Percentiles rank a stretch among this genome's conserved stretches.
Conservation (phyloP, 768 basidiomycete genomes). For the Trametes punicea region DNA sequence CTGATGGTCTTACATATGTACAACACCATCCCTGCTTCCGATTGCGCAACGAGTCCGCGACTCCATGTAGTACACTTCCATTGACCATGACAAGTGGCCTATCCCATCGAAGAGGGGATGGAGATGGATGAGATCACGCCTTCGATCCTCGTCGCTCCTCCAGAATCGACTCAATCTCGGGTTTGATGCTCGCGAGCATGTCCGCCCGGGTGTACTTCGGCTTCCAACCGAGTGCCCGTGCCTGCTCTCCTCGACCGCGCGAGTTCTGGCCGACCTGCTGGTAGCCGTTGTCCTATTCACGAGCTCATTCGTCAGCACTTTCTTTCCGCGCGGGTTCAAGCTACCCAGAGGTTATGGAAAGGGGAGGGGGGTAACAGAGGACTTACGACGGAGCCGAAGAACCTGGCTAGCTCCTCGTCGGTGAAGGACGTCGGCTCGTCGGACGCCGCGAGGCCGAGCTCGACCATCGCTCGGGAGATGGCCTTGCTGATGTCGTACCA, state of each 20-base stretch:
- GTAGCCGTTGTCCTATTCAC: conserved; percentile 4
- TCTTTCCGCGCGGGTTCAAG: not conserved
- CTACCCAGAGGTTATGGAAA: too few species aligned
- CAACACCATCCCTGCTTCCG: too few species aligned
- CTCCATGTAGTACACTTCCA: too few species aligned
- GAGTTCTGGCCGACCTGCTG: conserved; percentile 26
- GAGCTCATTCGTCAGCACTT: not conserved
- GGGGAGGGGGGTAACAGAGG: not conserved
- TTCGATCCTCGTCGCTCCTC: not conserved
- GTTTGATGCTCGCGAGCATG: conserved; percentile 17
- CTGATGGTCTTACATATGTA: too few species aligned
- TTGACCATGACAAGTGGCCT: too few species aligned
- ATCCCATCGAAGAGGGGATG: too few species aligned
- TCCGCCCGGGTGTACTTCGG: conserved; percentile 9
- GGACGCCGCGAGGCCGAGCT: conserved; percentile 26
- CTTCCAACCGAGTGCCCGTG: conserved; percentile 24
- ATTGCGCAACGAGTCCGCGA: too few species aligned
- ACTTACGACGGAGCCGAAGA: conserved; percentile 28
- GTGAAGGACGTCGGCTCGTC: conserved; percentile 41
- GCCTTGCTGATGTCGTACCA: conserved; percentile 32
- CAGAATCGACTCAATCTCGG: conserved; percentile 10
- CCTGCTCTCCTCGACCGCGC: conserved; percentile 28
- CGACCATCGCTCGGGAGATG: conserved; percentile 32
- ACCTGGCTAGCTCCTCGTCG: conserved; percentile 39
- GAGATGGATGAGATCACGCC: too few species aligned